Evolutionary conservation across 2,329 filamentous ascomycete species (phyloP).

Genomic region (Davidsoniella virescens): DNA sequence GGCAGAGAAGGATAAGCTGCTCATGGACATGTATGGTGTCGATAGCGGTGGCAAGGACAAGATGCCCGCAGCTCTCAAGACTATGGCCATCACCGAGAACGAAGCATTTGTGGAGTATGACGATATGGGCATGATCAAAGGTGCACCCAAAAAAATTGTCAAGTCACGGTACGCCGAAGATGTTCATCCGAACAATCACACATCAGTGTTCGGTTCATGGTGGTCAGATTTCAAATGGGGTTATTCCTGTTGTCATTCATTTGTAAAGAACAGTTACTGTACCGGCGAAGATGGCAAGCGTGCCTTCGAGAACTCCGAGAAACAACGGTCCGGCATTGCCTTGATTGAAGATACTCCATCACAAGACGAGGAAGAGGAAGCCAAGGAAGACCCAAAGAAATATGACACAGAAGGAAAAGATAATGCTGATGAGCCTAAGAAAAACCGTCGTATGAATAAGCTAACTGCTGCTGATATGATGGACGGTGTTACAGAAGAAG

Average conservation of each 20-base stretch:
- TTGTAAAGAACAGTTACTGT: slow-evolving; percentile 92
- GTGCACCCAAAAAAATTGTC: slow-evolving; percentile 55
- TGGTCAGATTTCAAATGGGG: slow-evolving; percentile 94
- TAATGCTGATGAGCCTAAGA: slow-evolving; percentile 18
- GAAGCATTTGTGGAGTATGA: slow-evolving; percentile 92
- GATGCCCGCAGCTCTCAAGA: slow-evolving; percentile 38
- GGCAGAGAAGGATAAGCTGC: slow-evolving; percentile 48
- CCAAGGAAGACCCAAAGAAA: slow-evolving; percentile 18
- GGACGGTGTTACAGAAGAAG: slow-evolving; percentile 61
- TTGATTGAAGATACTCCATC: slow-evolving; percentile 20
- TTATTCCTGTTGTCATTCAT: slow-evolving; percentile 86
- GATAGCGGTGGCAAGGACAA: slow-evolving; percentile 48
- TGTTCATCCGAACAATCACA: slow-evolving; percentile 78
- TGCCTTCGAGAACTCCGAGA: slow-evolving; percentile 64
- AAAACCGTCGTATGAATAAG: slow-evolving; percentile 26
- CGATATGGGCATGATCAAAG: slow-evolving; percentile 76
- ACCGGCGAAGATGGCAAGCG: slow-evolving; percentile 76
- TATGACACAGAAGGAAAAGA: slow-evolving; percentile 16
- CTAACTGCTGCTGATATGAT: slow-evolving; percentile 70
- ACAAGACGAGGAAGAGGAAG: slow-evolving; percentile 17
- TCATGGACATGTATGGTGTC: slow-evolving; percentile 76
- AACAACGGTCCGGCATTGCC: slow-evolving; percentile 32
- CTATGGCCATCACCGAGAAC: slow-evolving; percentile 57
- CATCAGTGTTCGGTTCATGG: slow-evolving; percentile 89
- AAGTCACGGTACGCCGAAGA: slow-evolving; percentile 91